Evolutionary conservation across 768 basidiomycete species (phyloP).

Genomic region (Tephrocybe rancida): DNA sequence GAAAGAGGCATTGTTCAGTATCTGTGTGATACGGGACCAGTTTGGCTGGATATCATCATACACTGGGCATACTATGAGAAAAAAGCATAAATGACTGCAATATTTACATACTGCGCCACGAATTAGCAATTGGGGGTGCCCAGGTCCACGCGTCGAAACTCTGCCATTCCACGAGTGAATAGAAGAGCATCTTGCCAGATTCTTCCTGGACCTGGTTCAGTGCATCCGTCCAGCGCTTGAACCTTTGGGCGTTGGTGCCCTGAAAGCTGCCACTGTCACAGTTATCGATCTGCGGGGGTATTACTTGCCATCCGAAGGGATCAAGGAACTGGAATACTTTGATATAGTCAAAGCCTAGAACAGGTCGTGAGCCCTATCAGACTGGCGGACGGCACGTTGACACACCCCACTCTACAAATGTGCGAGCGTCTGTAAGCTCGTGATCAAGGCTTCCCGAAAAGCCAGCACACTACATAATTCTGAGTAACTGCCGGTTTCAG

Average conservation of each 20-base stretch:
- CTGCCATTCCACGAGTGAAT: slow-evolving; percentile 27
- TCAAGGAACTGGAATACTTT: background rate
- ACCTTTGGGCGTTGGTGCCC: slow-evolving; percentile 23
- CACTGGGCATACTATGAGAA: slow-evolving; percentile 8
- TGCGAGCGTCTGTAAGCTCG: slow-evolving; percentile 26
- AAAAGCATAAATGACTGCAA: background rate
- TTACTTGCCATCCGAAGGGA: too few relatives aligned
- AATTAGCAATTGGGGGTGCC: slow-evolving; percentile 24
- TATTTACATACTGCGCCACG: slow-evolving; percentile 22
- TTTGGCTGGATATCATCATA: slow-evolving; percentile 25
- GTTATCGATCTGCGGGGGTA: slow-evolving; percentile 19
- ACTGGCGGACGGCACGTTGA: background rate
- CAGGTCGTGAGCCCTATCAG: background rate
- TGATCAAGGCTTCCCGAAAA: slow-evolving; percentile 28
- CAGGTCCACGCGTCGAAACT: slow-evolving; percentile 30
- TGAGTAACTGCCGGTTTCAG: background rate
- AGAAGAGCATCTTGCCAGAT: slow-evolving; percentile 26
- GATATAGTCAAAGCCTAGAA: too few relatives aligned
- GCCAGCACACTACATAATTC: slow-evolving; percentile 20
- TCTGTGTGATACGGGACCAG: slow-evolving; percentile 24
- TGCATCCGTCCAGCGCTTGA: slow-evolving; percentile 27
- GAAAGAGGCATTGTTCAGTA: slow-evolving; percentile 28
- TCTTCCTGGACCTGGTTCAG: slow-evolving; percentile 23
- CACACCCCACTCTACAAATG: slow-evolving; percentile 26
- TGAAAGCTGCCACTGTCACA: slow-evolving; percentile 19